Evolutionary conservation across 1,139 yeast species (phyloP).

Genomic region (Taphrina communis): DNA sequence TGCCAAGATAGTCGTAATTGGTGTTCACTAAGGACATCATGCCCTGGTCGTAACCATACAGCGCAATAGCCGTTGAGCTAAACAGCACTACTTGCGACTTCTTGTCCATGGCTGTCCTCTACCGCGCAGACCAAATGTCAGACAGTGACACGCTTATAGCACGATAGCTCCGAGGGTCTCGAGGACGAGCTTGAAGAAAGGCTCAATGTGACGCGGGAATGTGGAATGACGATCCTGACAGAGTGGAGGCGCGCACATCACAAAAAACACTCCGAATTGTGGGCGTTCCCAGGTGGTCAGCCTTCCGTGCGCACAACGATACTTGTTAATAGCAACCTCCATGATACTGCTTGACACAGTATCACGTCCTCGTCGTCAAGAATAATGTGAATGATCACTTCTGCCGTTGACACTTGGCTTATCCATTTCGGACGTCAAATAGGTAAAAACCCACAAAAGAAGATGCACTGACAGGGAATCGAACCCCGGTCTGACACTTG

Average conservation of each 20-base stretch:
- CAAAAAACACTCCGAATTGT: too few species aligned
- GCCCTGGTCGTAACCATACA: constrained; percentile 39
- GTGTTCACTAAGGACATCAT: constrained; percentile 40
- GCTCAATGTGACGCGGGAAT: neutral
- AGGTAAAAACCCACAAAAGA: neutral
- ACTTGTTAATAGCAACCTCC: too few species aligned
- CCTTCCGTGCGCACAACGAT: too few species aligned
- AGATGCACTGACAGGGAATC: constrained; percentile 26
- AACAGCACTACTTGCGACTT: constrained; percentile 29
- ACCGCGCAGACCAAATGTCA: too few species aligned
- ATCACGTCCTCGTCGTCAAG: too few species aligned
- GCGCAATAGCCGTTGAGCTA: constrained; percentile 29
- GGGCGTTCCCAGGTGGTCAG: too few species aligned
- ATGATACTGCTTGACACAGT: too few species aligned
- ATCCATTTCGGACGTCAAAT: too few species aligned
- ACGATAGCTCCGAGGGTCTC: neutral
- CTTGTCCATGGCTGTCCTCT: constrained; percentile 2
- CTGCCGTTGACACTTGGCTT: too few species aligned
- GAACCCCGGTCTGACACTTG: constrained; percentile 33
- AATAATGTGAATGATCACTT: too few species aligned
- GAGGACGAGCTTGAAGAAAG: neutral
- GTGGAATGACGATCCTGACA: constrained; percentile 1
- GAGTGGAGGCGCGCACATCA: too few species aligned
- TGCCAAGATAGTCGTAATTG: constrained; percentile 26
- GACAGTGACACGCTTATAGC: too few species aligned